Percentiles rank a stretch among this genome's conserved stretches.
Evolutionary conservation across 2,329 filamentous ascomycete species (phyloP).

Genomic region (Colletotrichum abscissum): DNA sequence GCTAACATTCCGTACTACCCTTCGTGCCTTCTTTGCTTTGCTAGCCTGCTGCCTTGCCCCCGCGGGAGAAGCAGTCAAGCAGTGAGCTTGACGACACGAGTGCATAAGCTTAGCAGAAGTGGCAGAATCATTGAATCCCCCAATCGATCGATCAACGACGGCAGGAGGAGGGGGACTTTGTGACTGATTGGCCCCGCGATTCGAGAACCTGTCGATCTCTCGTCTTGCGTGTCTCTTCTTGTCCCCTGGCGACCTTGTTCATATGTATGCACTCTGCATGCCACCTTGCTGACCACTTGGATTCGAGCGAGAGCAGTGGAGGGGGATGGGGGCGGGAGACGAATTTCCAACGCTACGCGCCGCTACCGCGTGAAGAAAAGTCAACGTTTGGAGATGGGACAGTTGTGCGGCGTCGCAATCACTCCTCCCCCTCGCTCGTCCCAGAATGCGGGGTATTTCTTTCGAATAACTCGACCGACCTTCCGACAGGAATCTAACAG

Average conservation of each 20-base stretch:
- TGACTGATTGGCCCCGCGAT: no score
- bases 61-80: neutral
- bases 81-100: neutral
- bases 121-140: no score
- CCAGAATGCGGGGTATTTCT: constrained; percentile 8
- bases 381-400: neutral
- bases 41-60: neutral
- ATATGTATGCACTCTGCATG: neutral
- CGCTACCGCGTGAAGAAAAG: constrained; percentile 12
- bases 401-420: constrained; percentile 1
- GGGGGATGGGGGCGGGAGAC: neutral
- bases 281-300: neutral
- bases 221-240: neutral
- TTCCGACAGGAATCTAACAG: neutral
- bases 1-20: neutral
- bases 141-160: neutral
- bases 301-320: no score
- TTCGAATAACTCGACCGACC: neutral
- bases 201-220: constrained; percentile 22
- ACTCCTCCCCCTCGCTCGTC: neutral
- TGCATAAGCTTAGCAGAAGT: neutral
- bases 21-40: neutral
- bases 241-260: neutral
- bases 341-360: constrained; percentile 28
- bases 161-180: no score